Evolutionary conservation across 768 basidiomycete species (phyloP).

Genomic region (Pisolithus orientalis): DNA sequence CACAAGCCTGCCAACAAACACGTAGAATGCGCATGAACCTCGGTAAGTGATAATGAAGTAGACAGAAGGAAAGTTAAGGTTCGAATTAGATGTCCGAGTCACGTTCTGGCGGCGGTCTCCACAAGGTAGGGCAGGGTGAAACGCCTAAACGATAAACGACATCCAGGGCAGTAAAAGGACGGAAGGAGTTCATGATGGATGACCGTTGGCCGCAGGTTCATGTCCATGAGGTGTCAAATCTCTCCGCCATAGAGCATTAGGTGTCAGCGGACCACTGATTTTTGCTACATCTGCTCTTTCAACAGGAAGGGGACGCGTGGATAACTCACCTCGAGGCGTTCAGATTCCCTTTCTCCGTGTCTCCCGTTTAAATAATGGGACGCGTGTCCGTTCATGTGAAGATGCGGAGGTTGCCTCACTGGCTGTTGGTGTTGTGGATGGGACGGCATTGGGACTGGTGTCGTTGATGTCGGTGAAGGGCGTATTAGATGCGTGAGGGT

Average conservation of each 20-base stretch:
- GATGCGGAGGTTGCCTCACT: background rate
- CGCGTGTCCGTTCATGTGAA: constrained; percentile 20
- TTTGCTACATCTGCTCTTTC: background rate
- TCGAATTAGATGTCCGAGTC: no score
- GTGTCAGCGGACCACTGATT: constrained; percentile 5
- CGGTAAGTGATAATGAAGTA: no score
- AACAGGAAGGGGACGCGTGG: background rate
- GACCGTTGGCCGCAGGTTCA: constrained; percentile 19
- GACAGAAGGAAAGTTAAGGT: no score
- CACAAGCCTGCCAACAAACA: no score
- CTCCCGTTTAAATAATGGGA: constrained; percentile 22
- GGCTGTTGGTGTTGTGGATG: constrained; percentile 8
- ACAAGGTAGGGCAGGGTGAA: background rate
- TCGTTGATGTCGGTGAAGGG: constrained; percentile 20
- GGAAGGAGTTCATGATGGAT: constrained; percentile 7
- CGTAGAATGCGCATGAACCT: no score
- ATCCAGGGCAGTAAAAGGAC: background rate
- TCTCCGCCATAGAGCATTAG: constrained; percentile 11
- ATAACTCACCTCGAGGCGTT: constrained; percentile 12
- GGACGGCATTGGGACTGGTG: constrained; percentile 11
- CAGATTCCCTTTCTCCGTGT: constrained; percentile 21
- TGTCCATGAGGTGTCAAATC: constrained; percentile 14
- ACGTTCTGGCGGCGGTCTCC: background rate
- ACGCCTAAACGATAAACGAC: background rate
- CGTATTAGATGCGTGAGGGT: constrained; percentile 25